A percentile compares a stretch with the other conserved stretches of the same genome.
phyloP scores from a whole-genome alignment of 208 protist species.

The Herpetomonas tarakana region DNA sequence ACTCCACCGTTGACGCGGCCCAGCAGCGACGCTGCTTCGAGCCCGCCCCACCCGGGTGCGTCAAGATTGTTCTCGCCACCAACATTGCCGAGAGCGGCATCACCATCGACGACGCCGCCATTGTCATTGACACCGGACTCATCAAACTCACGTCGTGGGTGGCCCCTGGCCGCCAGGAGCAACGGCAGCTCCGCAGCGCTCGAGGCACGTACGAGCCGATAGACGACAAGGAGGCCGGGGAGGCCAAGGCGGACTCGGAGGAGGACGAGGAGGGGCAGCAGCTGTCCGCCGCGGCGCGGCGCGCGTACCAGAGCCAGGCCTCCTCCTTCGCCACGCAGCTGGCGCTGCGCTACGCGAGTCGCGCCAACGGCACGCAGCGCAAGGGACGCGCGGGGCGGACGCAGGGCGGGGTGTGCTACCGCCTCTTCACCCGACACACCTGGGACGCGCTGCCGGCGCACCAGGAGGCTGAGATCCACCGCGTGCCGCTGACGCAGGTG shows the following conservation, averaged over 20 bases:
- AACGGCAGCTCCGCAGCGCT: conserved; percentile 1
- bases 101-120: conserved; percentile 95
- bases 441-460: conserved; percentile 65
- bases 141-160: conserved; percentile 90
- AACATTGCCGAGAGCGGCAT: conserved; percentile 98
- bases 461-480: conserved; percentile 91
- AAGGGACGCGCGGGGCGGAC: conserved; percentile 99
- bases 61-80: conserved; percentile 96
- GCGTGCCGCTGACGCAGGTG: conserved; percentile 92
- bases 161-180: background rate
- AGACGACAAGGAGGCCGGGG: background rate
- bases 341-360: conserved; percentile 80
- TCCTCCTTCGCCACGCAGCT: conserved; percentile 70
- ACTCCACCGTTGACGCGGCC: conserved; percentile 76
- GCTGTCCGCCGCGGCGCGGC: background rate
- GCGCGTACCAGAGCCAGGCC: background rate
- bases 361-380: conserved; percentile 97
- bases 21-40: conserved; percentile 91
- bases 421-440: conserved; percentile 90
- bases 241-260: background rate
- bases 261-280: background rate
- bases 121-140: conserved; percentile 95
- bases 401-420: conserved; percentile 97
- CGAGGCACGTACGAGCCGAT: conserved; percentile 6
- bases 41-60: conserved; percentile 54